Evolutionary conservation across 2,329 filamentous ascomycete genomes (phyloP).

Genomic region (Hysterium pulicare): DNA sequence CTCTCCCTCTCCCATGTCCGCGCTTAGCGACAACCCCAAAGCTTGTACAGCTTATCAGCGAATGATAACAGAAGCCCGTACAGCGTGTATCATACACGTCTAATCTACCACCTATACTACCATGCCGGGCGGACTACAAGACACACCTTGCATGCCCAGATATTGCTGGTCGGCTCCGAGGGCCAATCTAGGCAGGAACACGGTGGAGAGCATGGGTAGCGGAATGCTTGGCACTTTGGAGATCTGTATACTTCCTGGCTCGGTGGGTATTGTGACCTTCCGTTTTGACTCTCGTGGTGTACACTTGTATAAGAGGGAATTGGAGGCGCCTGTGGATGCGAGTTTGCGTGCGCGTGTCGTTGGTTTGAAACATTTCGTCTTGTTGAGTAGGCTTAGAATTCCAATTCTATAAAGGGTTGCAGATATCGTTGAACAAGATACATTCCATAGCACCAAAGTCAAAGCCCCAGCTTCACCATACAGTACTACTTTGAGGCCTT

Average conservation of each 20-base stretch:
- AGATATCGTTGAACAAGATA: not conserved
- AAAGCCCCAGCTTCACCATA: not conserved
- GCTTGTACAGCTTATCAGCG: not conserved
- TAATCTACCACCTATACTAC: not conserved
- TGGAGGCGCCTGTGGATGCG: not conserved
- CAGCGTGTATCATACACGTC: slow-evolving; percentile 1
- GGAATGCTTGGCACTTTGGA: not conserved
- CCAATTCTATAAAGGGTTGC: not conserved
- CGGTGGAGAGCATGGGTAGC: not conserved
- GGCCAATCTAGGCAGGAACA: not conserved
- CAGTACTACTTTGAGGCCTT: not conserved
- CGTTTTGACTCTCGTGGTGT: slow-evolving; percentile 1
- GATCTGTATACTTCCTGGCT: not conserved
- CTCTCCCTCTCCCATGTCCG: not conserved
- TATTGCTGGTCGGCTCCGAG: not conserved
- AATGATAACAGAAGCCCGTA: slow-evolving; percentile 1
- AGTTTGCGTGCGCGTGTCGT: not conserved
- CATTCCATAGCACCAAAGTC: not conserved
- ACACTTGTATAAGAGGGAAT: not conserved
- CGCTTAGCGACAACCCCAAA: no score
- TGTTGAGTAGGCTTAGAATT: not conserved
- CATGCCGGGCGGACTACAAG: no score
- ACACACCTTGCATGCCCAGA: not conserved
- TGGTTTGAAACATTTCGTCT: not conserved
- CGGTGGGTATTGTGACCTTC: not conserved